Percentiles rank a stretch among this genome's conserved stretches.
These are phyloP conservation scores for Mycena galericulata DNA, from an alignment of 768 basidiomycete species.

Conservation along the genomic window DNA sequence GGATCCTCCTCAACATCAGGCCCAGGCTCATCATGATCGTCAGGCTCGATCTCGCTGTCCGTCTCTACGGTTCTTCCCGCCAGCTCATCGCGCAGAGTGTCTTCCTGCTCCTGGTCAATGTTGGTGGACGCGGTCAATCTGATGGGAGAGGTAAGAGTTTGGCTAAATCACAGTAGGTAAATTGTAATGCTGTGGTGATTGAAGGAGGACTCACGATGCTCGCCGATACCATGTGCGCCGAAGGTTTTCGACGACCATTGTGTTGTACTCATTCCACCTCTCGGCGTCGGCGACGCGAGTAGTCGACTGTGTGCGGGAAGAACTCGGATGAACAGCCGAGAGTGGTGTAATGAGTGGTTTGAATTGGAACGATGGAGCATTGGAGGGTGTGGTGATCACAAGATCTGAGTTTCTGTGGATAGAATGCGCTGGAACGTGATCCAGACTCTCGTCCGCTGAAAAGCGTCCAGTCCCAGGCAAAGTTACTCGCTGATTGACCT, in stretches of 20 bases:
- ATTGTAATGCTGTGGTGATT: background rate
- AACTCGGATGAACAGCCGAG: too few relatives aligned
- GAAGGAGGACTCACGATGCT: background rate
- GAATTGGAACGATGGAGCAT: too few relatives aligned
- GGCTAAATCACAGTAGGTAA: background rate
- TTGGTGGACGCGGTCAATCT: background rate
- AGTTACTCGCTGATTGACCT: too few relatives aligned
- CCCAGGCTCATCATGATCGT: too few relatives aligned
- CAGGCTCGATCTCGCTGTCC: background rate
- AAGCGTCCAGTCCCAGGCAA: too few relatives aligned
- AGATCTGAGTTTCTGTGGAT: too few relatives aligned
- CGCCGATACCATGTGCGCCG: slow-evolving; percentile 13
- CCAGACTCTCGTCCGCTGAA: too few relatives aligned
- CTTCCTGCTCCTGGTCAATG: background rate
- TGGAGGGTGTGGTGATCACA: too few relatives aligned
- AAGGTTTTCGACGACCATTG: background rate
- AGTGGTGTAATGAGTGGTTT: too few relatives aligned
- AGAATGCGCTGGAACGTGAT: too few relatives aligned
- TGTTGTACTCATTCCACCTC: background rate
- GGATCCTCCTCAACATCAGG: too few relatives aligned
- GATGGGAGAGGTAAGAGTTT: background rate
- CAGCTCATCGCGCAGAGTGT: background rate
- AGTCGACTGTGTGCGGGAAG: too few relatives aligned
- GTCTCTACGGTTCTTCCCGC: background rate
- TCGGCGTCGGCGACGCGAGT: slow-evolving; percentile 14